Evolutionary conservation across 441 rosid genomes (phyloP).

Genomic region (Erodium texanum): DNA sequence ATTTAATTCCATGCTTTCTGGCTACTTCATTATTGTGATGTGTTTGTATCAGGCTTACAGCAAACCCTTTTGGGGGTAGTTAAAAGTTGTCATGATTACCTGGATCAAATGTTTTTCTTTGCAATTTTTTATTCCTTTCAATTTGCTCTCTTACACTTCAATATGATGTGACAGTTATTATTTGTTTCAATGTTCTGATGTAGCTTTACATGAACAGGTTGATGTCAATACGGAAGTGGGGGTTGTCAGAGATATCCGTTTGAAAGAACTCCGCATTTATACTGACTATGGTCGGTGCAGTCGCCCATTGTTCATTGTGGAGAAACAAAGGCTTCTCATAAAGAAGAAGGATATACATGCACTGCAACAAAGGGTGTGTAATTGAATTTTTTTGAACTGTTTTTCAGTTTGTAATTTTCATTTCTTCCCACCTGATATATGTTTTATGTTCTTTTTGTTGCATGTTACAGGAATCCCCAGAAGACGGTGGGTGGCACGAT

Average conservation of each 20-base stretch:
- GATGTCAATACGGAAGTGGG: conserved; percentile 98
- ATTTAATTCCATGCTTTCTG: background rate
- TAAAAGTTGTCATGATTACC: no score
- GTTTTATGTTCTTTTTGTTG: background rate
- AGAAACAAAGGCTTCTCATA: conserved; percentile 85
- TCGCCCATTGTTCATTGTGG: conserved; percentile 91
- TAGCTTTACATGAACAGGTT: conserved; percentile 41
- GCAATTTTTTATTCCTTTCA: no score
- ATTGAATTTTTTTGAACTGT: background rate
- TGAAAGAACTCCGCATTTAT: conserved; percentile 81
- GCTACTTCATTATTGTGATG: no score
- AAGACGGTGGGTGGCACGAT: conserved; percentile 95
- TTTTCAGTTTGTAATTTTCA: background rate
- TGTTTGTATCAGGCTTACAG: no score
- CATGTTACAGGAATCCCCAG: conserved; percentile 52
- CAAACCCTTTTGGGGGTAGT: no score
- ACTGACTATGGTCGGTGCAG: conserved; percentile 99
- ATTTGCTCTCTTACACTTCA: background rate
- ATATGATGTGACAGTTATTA: background rate
- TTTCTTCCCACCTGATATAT: background rate
- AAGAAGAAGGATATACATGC: conserved; percentile 80
- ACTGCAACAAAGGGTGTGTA: conserved; percentile 71
- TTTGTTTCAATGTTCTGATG: conserved; percentile 17
- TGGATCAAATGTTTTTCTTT: no score
- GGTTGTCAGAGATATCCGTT: conserved; percentile 84